Base-by-base conservation (phyloP, 2,329 filamentous ascomycete species). In the Whalleya microplaca region DNA sequence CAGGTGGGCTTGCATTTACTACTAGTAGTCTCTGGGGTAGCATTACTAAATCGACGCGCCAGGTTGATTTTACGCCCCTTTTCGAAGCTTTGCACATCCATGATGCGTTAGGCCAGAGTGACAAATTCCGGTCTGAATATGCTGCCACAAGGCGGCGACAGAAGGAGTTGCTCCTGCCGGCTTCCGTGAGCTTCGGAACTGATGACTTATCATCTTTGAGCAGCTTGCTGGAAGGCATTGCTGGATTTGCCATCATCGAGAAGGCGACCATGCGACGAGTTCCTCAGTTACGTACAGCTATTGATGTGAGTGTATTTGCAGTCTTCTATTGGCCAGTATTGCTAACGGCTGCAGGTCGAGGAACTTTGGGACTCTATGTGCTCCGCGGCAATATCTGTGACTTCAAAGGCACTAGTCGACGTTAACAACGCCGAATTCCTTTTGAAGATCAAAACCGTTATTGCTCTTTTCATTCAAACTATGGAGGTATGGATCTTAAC, bases 281-380 rank as follows among this genome's bases (percentile, higher is more conserved):
- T 0, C 91, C 92, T 1, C 91, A 95, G 68, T 78, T 99, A 48
- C 87, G 95, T 61, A 89, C 92, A 23, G 78, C 85, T 10, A 85
- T 90, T 63, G 95, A 99, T 77, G 93, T 94, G 73, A 73, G 84
- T 69, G 14, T 5, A 8, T 9, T 19, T 20, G 16, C 2, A 12
- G 21, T 19, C 20, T 16, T 14, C 19, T 16, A 19, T 29, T 40
- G 23, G 7, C 41, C 21, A 42, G 32, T 42, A n/a, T 20, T 21
- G 51, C 60, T 59, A 27, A 62, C 29, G 19, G n/a, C 21, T 53
- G 21, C 59, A 93, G 90, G 87, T 97, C n/a, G 95, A 99, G 69
- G 95, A 98, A 74, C 79, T 99, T 2, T 99, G 95, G 95, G 94
- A 98, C 68, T 97, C 93, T 0, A 95, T 98, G 91, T 98, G 94